These are phyloP conservation scores for Craspedostauros australis DNA, from an alignment of 108 stramenopile genomes.

Conservation along the genomic window DNA sequence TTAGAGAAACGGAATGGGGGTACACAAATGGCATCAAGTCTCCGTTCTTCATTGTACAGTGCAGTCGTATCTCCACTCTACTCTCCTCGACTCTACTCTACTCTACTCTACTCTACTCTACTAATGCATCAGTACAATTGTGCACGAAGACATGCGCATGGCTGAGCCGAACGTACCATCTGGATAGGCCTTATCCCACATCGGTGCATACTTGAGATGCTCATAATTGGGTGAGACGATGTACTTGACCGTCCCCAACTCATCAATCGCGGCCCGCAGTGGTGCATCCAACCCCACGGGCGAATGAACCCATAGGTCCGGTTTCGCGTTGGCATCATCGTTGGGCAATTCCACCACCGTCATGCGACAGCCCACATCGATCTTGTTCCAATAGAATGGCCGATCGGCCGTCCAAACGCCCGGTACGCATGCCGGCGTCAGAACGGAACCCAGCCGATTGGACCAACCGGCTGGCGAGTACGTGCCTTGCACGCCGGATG, in stretches of 20 bases:
- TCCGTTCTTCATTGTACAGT: too few relatives aligned
- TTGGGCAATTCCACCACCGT: slow-evolving; percentile 48
- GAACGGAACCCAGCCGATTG: slow-evolving; percentile 48
- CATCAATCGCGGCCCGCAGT: slow-evolving; percentile 37
- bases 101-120: too few relatives aligned
- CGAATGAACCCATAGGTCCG: slow-evolving; percentile 67
- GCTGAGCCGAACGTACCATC: too few relatives aligned
- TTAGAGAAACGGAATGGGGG: too few relatives aligned
- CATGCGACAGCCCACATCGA: slow-evolving; percentile 83
- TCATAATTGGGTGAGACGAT: slow-evolving; percentile 83
- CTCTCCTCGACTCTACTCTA: too few relatives aligned
- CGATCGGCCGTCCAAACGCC: slow-evolving; percentile 73
- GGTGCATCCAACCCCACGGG: slow-evolving; percentile 54
- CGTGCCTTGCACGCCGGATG: too few relatives aligned
- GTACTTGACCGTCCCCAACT: slow-evolving; percentile 62
- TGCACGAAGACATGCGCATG: too few relatives aligned
- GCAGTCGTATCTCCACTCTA: too few relatives aligned
- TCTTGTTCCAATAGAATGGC: slow-evolving; percentile 79
- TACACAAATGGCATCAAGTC: too few relatives aligned
- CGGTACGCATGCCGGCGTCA: slow-evolving; percentile 56
- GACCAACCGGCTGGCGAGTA: slow-evolving; percentile 42
- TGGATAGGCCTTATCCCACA: slow-evolving; percentile 59
- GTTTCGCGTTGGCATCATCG: slow-evolving; percentile 10
- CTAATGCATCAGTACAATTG: too few relatives aligned
- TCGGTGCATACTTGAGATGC: slow-evolving; percentile 68